Percentiles rank a stretch among this genome's conserved stretches.
These are phyloP conservation scores for Phenoliferia sp. DNA, from an alignment of 1,284 basidiomycete species.

Conservation along the genomic window DNA sequence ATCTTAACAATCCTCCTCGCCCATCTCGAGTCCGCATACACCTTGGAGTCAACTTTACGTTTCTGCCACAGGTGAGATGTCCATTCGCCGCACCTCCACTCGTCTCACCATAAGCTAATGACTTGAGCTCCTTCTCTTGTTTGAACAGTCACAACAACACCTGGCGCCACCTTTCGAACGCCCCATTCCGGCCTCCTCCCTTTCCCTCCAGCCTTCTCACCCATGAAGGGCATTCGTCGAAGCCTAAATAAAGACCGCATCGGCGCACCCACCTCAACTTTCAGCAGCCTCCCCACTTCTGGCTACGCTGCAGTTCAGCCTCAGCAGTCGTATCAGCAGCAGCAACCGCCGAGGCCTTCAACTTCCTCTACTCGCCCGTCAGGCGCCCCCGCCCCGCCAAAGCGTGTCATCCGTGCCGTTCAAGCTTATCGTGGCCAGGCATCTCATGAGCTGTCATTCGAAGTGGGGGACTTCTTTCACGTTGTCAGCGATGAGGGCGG, in stretches of 20 bases:
- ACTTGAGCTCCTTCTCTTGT: too few species aligned
- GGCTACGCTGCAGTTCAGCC: conserved; percentile 1
- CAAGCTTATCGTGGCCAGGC: conserved; percentile 63
- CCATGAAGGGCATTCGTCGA: conserved; percentile 33
- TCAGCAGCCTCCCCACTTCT: conserved; percentile 6
- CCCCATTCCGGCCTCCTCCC: too few species aligned
- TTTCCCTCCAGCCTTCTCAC: too few species aligned
- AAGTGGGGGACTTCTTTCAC: conserved; percentile 96
- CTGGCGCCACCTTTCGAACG: too few species aligned
- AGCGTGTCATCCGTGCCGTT: conserved; percentile 90
- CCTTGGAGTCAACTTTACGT: too few species aligned
- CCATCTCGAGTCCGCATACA: too few species aligned
- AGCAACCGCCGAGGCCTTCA: not conserved
- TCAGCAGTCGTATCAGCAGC: not conserved
- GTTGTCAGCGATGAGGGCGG: conserved; percentile 68
- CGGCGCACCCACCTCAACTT: conserved; percentile 20
- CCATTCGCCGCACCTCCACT: too few species aligned
- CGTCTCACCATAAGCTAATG: too few species aligned
- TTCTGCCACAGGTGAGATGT: too few species aligned
- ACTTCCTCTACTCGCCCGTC: conserved; percentile 2
- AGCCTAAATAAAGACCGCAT: conserved; percentile 35
- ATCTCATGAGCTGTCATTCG: conserved; percentile 84
- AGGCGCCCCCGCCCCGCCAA: conserved; percentile 59
- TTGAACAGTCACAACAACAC: too few species aligned
- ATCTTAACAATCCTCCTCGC: too few species aligned